Percentiles rank a stretch among this genome's conserved stretches.
These are phyloP conservation scores for Stagonosporopsis rhizophila DNA, from an alignment of 2,329 filamentous ascomycete species.

Conservation along the genomic window DNA sequence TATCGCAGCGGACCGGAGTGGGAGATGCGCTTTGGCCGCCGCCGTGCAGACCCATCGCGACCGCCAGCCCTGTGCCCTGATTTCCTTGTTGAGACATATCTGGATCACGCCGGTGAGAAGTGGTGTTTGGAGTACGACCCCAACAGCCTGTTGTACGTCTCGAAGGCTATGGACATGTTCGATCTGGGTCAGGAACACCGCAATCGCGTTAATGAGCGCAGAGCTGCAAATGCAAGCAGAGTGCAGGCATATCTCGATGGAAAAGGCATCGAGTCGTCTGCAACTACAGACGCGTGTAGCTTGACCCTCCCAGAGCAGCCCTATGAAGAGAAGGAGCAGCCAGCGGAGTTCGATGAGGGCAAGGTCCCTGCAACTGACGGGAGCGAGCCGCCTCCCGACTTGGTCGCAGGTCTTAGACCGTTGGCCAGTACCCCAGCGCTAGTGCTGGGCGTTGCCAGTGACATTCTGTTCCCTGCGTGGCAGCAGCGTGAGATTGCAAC, in stretches of 20 bases:
- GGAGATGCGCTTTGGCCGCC: conserved; percentile 91
- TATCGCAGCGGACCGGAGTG: conserved; percentile 97
- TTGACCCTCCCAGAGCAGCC: conserved; percentile 82
- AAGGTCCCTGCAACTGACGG: conserved; percentile 42
- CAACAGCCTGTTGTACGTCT: conserved; percentile 94
- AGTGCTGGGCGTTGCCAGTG: conserved; percentile 92
- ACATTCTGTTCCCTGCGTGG: conserved; percentile 97
- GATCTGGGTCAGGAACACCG: conserved; percentile 81
- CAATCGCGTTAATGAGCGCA: conserved; percentile 65
- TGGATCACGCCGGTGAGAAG: conserved; percentile 97
- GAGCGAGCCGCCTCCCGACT: conserved; percentile 73
- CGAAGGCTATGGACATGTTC: conserved; percentile 98
- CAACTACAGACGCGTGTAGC: conserved; percentile 66
- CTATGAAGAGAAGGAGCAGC: conserved; percentile 82
- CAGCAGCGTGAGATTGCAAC: conserved; percentile 95
- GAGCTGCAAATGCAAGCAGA: conserved; percentile 66
- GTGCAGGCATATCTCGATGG: conserved; percentile 58
- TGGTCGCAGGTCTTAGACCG: conserved; percentile 75
- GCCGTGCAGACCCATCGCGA: conserved; percentile 82
- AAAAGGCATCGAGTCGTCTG: conserved; percentile 28
- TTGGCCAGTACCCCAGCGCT: conserved; percentile 81
- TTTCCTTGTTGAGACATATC: conserved; percentile 96
- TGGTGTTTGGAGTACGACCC: conserved; percentile 97
- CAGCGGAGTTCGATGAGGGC: conserved; percentile 33
- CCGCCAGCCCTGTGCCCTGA: conserved; percentile 95